Evolutionary conservation across 257 asterid species (phyloP), one percentile per base, ranked within the genome.

Genomic region (Cruciata laevipes): DNA sequence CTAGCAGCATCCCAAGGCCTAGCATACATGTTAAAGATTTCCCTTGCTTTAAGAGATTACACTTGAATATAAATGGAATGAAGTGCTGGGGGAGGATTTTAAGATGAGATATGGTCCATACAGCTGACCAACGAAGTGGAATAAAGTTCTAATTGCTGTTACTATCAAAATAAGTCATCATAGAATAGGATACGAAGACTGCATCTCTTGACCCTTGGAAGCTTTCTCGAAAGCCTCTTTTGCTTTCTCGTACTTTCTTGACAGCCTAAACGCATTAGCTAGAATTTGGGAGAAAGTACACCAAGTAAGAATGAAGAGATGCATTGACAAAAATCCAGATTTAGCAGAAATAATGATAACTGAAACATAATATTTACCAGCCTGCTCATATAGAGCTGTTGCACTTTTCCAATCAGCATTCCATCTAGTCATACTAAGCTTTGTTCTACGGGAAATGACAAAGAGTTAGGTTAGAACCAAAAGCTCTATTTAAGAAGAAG

Each of bases 1-100:
- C 82, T 94, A 23, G 99, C 99, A 82, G 97, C 99, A 83, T 94
- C 99, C 97, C 97, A 94, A 63, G 99, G 96, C 77, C 97, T 93
- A 83, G 70, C 77, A 73, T 77, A 80, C 66, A 61, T 61, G 76
- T 80, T 78, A 88, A 83, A 82, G 77, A 77, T 51, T 51, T 44
- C n/a, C 69, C 68, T 67, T 66, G 64, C 25, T 49, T 53, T 53
- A 16, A 35, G 33, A 47, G 21, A 47, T 16, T 14, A 47, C 55
- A 47, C 16, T 14, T 47, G n/a, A 47, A 14, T 47, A 47, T 47
- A 4, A 47, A 4, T 47, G 20, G 51, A 11, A 42, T 42, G 51
- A 42, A 12, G 51, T 42, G 51, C 3, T 42, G 11, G 51, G 51
- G 12, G 51, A 12, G 51, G 20, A 47, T 47, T 16, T 16, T 47